Base-by-base conservation (phyloP, 345 rosid genomes). In the Gossypium ekmanianum region DNA sequence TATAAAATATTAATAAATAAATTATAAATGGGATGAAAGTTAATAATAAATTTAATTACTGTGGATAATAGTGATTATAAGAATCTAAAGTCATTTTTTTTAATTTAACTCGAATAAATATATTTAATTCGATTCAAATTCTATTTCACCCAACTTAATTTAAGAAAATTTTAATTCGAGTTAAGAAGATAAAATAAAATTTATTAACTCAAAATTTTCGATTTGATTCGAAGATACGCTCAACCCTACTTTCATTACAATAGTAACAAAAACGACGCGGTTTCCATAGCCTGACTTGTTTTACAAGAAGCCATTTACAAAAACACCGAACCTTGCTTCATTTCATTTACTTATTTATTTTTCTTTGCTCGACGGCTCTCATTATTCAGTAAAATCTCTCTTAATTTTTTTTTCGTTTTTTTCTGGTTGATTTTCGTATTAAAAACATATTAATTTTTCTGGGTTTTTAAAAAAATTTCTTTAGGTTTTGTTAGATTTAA, bases 271-370 rank as follows among this genome's bases (percentile, higher is more conserved):
- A 47, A 57, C 63, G 75, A 2, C 61, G 11, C 57, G 12, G 61
- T 73, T 52, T 61, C 41, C 11, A 13, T 73, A 3, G 14, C 55
- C 70, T 83, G 76, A 45, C 85, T 79, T 79, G 85, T 75, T 47
- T 52, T 47, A 61, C 83, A 83, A 79, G 85, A 59, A 71, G 79
- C 9, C 67, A 34, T 16, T 12, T 10, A 64, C 75, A 72, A 68
- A 74, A 20, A 61, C 14, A 64, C 10, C 48, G 8, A 18, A 20
- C 65, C 20, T 22, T 11, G 48, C 12, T 10, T 34, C 41, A 34
- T 1, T 5, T 34, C 41, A 5, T 20, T 34, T 4, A 34, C 39
- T 34, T 4, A 1, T 34, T 34, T 34, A 4, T 34, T 26, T 20
- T 12, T 18, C 27, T 57, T 9, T 47, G 20, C 20, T 24, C 16